Evolutionary conservation across 805 yeast genomes (phyloP), one percentile per base, ranked within the genome.

Genomic region (Saitoella complicata): DNA sequence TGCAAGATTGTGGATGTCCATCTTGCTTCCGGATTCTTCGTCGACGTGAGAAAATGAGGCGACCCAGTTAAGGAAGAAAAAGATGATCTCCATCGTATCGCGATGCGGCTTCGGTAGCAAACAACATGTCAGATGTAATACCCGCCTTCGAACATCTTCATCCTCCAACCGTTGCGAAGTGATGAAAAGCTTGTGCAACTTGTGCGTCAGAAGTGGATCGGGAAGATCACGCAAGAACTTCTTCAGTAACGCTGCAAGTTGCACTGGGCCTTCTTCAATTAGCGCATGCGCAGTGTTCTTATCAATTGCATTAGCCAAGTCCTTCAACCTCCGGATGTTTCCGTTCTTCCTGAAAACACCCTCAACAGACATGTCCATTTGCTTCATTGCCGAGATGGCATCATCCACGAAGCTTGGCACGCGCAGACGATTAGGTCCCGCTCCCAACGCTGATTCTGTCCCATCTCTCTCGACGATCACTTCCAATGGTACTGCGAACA

Each of bases 341-440:
- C 99, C 99, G 58, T 91, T 91, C 57, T 87, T 80, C 55, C 99
- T 75, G 71, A 91, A 91, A 4, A 91, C 80, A 48, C 98, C 98
- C 61, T 91, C 98, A 7, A 65, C 86, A 2, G 96, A 83, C 80
- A 91, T 76, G 40, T 50, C 53, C 48, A 83, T 85, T 48, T 80
- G 88, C 44, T 83, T 73, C 67, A 91, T 72, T 0, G 94, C 82
- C 32, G 75, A 72, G 34, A 91, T 75, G 11, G 87, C 66, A 55
- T 91, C 97, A 55, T 88, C 97, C 38, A 91, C 70, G 36, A 91
- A 67, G 41, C 83, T 70, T 0, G 99, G 99, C 38, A 91, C 80
- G 35, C 77, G 71, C 38, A 91, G 70, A 51, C 77, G 77, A 1
- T 77, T 67, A 0, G 94, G 86, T 0, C 94, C 95, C 40, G 80